Evolutionary conservation across 345 rosid genomes (phyloP).

Genomic region (Boechera stricta): DNA sequence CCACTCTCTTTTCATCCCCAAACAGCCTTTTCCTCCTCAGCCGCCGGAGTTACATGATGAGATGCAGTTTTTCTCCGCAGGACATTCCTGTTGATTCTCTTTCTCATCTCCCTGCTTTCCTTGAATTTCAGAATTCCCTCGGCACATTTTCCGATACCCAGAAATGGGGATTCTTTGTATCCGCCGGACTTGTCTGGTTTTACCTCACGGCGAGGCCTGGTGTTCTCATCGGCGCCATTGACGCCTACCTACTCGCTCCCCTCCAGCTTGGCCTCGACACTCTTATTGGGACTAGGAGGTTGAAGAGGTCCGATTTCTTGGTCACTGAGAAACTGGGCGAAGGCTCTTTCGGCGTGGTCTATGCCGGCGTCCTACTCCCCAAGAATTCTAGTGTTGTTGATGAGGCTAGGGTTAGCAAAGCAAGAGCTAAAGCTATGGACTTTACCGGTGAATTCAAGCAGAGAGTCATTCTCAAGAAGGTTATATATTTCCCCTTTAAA

Average conservation of each 20-base stretch:
- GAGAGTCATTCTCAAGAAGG: slow-evolving; percentile 88
- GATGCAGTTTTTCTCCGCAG: slow-evolving; percentile 51
- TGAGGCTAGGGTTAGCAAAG: slow-evolving; percentile 49
- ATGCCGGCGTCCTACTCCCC: slow-evolving; percentile 78
- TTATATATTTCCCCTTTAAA: not conserved
- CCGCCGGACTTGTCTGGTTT: slow-evolving; percentile 71
- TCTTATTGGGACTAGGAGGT: slow-evolving; percentile 72
- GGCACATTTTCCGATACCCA: slow-evolving; percentile 59
- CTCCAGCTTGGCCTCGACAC: slow-evolving; percentile 72
- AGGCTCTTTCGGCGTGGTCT: slow-evolving; percentile 93
- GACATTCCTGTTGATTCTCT: slow-evolving; percentile 44
- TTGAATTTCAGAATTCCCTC: slow-evolving; percentile 52
- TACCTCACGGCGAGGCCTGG: slow-evolving; percentile 95
- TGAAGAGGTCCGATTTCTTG: slow-evolving; percentile 73
- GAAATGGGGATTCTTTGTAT: slow-evolving; percentile 64
- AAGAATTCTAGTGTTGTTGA: slow-evolving; percentile 52
- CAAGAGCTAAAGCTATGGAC: slow-evolving; percentile 51
- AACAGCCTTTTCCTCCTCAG: slow-evolving; percentile 14
- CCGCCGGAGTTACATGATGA: slow-evolving; percentile 45
- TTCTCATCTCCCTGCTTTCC: slow-evolving; percentile 58
- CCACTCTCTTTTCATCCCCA: slow-evolving; percentile 41
- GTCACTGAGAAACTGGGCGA: slow-evolving; percentile 82
- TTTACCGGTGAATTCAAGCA: slow-evolving; percentile 60
- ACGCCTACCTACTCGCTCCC: slow-evolving; percentile 85
- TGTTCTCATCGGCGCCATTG: slow-evolving; percentile 88